Base-by-base conservation (phyloP, 208 protist genomes). In the Wallacemonas rigidus region DNA sequence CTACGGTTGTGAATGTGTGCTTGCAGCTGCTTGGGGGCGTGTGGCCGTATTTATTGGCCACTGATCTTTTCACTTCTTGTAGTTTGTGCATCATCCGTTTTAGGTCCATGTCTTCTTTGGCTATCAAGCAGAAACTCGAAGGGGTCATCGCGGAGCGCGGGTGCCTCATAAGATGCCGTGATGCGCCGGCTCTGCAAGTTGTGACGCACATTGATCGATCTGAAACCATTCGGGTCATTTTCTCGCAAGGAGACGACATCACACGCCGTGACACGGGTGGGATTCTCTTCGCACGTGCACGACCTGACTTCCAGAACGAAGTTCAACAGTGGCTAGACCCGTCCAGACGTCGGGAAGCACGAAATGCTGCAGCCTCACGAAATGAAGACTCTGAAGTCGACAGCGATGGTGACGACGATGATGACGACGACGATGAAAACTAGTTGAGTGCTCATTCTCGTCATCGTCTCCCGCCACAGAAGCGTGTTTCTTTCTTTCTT, bases 301-400 rank as follows among this genome's bases (percentile, higher is more conserved):
- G 65, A 11, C 76, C 73, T 69, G 69, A 71, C 72, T 67, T 84
- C 12, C 73, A 80, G 40, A 44, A 67, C 26, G 69, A 76, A 54
- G 77, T 84, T 70, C 79, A 84, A 40, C 76, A 84, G 48, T 84
- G 79, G 79, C 17, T 84, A 15, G 75, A 84, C 61, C 79, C 79
- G 11, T 80, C 77, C 69, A 54, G 51, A 35, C 56, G 68, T 53
- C 50, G 63, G 17, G 45, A 72, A 58, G 41, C 26, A 2, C 5
- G 77, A 70, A 50, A 11, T 54, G 12, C 1, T 14, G 15, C 72
- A 45, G 4, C 53, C 0, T 38, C 69, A 74, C 12, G n/a, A 11
- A 48, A 48, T 15, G 40, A 71, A 35, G 67, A 50, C 15, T 74
- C n/a, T 38, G 58, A 26, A 64, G 64, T 55, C 61, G 69, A 69